Evolutionary conservation across 208 protist species (phyloP), one percentile per base, ranked within the genome.

Genomic region (Leishmania braziliensis): DNA sequence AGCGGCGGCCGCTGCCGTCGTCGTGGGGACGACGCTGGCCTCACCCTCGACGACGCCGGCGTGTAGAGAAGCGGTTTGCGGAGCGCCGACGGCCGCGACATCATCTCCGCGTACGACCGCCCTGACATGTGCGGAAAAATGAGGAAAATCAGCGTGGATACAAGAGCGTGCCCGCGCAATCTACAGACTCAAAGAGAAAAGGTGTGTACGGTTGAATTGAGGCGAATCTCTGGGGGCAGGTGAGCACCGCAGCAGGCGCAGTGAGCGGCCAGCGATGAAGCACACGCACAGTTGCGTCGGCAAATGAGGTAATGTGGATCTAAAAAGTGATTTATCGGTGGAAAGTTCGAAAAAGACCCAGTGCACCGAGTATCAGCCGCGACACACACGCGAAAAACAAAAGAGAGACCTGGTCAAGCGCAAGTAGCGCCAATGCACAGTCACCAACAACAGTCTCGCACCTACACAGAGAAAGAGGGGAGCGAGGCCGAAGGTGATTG

Each of bases 41-140:
- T 62, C 74, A 36, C 39, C 63, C 29, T 16, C 8, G 72, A 46
- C 12, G 51, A 53, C 10, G 60, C 39, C 33, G 76, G 76, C 20
- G 60, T 71, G 63, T 71, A 79, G 53, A 54, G 48, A 43, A 79
- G 63, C 58, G 76, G 62, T 46, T 71, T 79, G 43, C 63, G 76
- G 60, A 79, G 76, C 10, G 60, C 43, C 29, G 76, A 69, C 10
- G 76, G 60, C 26, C 76, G 76, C 60, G 76, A 51, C 58, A 79
- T 26, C 29, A 79, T 79, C 76, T 79, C 76, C 16, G 76, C 58
- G 23, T 79, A 79, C 16, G 76, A 79, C 26, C 76, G 20, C n/a
- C 76, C 60, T 36, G 76, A 43, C 76, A 79, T 79, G n/a, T 73
- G 69, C 12, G 62, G 4, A 23, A 50, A 72, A 50, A 16, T 23